These are phyloP conservation scores for Penstemon eatonii DNA, from an alignment of 257 asterid species.

Conservation along the genomic window DNA sequence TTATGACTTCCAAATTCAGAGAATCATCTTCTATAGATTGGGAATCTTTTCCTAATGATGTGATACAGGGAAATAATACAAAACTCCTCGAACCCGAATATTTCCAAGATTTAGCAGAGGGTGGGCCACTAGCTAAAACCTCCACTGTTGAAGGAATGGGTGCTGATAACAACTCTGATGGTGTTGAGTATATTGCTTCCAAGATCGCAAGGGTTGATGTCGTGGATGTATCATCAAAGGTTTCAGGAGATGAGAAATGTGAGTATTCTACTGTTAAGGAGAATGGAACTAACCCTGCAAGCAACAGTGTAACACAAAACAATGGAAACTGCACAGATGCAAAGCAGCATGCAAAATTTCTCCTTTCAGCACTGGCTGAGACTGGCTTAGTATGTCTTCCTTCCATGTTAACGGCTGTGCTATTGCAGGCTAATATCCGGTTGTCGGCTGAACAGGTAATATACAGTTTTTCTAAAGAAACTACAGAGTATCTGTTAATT, in stretches of 20 bases:
- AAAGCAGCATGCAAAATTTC: constrained; percentile 68
- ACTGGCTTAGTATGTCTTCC: constrained; percentile 99
- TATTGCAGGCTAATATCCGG: constrained; percentile 92
- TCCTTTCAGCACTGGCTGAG: constrained; percentile 83
- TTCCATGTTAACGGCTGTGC: constrained; percentile 94
- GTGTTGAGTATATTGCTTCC: constrained; percentile 33
- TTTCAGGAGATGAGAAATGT: constrained; percentile 39
- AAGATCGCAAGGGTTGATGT: constrained; percentile 33
- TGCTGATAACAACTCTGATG: constrained; percentile 37
- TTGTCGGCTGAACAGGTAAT: constrained; percentile 80
- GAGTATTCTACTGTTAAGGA: constrained; percentile 42
- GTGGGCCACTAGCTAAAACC: constrained; percentile 43
- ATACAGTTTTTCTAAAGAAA: background rate
- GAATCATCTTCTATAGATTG: constrained; percentile 66
- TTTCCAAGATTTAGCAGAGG: constrained; percentile 53
- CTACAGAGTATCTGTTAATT: constrained; percentile 9
- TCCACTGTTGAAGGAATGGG: constrained; percentile 30
- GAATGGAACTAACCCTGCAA: constrained; percentile 37
- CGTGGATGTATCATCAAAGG: constrained; percentile 34
- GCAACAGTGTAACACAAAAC: constrained; percentile 40
- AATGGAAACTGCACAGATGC: constrained; percentile 39
- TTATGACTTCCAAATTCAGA: constrained; percentile 80
- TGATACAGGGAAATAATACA: constrained; percentile 29
- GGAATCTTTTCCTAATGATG: constrained; percentile 55
- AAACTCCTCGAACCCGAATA: constrained; percentile 32